A percentile compares a stretch with the other conserved stretches of the same genome.
Conservation (phyloP, 1,139 yeast genomes). For the Yamadazyma spencermartinsiae region DNA sequence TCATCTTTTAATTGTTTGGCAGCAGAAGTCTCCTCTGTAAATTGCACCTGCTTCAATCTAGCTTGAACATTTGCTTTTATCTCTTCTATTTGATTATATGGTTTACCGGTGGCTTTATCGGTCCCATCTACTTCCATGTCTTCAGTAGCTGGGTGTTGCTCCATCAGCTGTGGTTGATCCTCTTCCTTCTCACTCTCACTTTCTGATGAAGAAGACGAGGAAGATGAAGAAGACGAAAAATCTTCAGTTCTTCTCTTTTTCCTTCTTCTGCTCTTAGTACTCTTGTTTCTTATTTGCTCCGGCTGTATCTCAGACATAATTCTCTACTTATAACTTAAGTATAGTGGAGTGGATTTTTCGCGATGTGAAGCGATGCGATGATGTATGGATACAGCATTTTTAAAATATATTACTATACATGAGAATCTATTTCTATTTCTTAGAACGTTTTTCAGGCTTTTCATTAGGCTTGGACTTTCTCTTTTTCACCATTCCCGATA, state of each 20-base stretch:
- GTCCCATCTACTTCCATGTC: constrained; percentile 30
- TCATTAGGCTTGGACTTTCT: constrained; percentile 24
- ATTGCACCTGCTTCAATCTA: constrained; percentile 16
- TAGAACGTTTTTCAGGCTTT: constrained; percentile 10
- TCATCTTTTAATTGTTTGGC: constrained; percentile 1
- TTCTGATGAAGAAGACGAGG: constrained; percentile 43
- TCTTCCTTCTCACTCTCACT: constrained; percentile 25
- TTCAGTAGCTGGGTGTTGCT: constrained; percentile 26
- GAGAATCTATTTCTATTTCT: constrained; percentile 7
- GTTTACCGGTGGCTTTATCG: constrained; percentile 8
- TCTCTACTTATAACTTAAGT: too few species aligned
- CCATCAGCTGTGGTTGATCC: constrained; percentile 29
- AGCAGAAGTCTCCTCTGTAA: constrained; percentile 12
- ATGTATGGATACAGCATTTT: too few species aligned
- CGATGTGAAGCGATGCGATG: background rate
- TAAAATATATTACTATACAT: background rate
- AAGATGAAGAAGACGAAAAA: constrained; percentile 46
- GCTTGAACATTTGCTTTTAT: constrained; percentile 6
- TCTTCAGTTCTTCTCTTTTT: constrained; percentile 83
- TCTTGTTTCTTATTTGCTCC: background rate
- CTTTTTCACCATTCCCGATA: constrained; percentile 36
- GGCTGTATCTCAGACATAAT: background rate
- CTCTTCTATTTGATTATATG: background rate
- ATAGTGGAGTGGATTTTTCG: constrained; percentile 1
- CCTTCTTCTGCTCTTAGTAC: constrained; percentile 39